Percentiles rank a stretch among this genome's conserved stretches.
phyloP scores from a whole-genome alignment of 2,329 filamentous ascomycete genomes.

The Fonsecaea multimorphosa region DNA sequence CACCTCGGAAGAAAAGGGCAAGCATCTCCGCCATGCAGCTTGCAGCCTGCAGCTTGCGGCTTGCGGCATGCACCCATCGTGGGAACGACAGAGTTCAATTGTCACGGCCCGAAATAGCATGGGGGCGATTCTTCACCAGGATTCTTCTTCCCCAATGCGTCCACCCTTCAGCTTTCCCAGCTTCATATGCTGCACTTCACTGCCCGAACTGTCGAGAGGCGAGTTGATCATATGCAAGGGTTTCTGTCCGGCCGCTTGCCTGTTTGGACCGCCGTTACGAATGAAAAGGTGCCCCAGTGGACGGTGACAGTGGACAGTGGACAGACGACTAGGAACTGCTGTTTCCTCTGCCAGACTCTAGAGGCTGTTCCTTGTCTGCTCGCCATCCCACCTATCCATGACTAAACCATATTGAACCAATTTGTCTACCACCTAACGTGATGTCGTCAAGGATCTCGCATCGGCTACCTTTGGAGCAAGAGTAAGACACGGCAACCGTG shows the following conservation, averaged over 20 bases:
- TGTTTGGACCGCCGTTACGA: background rate
- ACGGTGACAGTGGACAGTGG: background rate
- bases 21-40: constrained; percentile 2
- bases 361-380: background rate
- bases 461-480: constrained; percentile 15
- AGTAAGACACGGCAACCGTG: constrained; percentile 20
- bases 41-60: background rate
- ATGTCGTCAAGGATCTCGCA: constrained; percentile 33
- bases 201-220: constrained; percentile 7
- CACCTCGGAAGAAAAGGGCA: constrained; percentile 10
- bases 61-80: constrained; percentile 5
- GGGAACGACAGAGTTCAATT: constrained; percentile 2
- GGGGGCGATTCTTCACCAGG: constrained; percentile 11
- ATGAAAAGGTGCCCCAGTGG: constrained; percentile 2
- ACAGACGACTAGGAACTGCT: background rate
- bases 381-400: background rate
- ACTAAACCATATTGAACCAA: constrained; percentile 9
- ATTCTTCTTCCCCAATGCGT: constrained; percentile 10
- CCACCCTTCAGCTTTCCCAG: constrained; percentile 13
- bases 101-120: constrained; percentile 17
- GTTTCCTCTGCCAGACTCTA: background rate
- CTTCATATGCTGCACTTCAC: constrained; percentile 8
- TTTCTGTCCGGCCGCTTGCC: background rate
- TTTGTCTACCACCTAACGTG: background rate
- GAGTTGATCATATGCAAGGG: constrained; percentile 8